Base-by-base conservation (phyloP, 495 filamentous ascomycete genomes). In the Penicillium flavigenum region DNA sequence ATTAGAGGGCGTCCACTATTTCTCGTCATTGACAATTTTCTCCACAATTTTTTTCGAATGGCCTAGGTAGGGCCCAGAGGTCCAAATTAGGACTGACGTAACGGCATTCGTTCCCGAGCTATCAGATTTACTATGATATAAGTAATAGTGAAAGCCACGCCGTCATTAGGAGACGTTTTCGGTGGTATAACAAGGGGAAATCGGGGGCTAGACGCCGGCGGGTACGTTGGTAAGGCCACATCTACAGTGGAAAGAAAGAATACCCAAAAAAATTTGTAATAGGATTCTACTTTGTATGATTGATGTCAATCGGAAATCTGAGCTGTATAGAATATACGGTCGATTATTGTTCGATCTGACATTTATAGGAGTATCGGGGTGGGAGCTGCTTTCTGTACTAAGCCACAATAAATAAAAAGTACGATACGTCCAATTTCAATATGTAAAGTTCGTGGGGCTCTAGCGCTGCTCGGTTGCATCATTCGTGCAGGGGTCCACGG, bases 71-170 rank as follows among this genome's bases (percentile, higher is more conserved):
- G 27, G 34, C 16, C 42, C 3, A 24, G 24, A 12, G 7, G 5
- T 36, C 20, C 9, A 44, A 24, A 12, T 44, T 11, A 24, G 11
- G 24, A 22, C 12, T 26, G 6, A 46, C 5, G 43, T 7, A n/a
- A 27, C 22, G 12, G 22, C 22, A 1, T 20, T 26, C 16, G 14
- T 20, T 19, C 53, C 44, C 12, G 10, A 39, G 36, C 6, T 29
- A 17, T 39, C 11, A 12, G 11, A 34, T 34, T 14, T 8, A 39
- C 36, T 38, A 7, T n/a, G 34, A 17, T 17, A n/a, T 17, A n/a
- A n/a, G 24, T 19, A n/a, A 11, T 14, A 31, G 36, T 29, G 24
- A 49, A 51, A 60, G 52, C 52, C 57, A 59, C 61, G 3, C 3
- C 49, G 57, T 56, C 52, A 63, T 48, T 6, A 9, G 27, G 34